Base-by-base conservation (phyloP, 306 rosid species). In the Cucurbita pepo region DNA sequence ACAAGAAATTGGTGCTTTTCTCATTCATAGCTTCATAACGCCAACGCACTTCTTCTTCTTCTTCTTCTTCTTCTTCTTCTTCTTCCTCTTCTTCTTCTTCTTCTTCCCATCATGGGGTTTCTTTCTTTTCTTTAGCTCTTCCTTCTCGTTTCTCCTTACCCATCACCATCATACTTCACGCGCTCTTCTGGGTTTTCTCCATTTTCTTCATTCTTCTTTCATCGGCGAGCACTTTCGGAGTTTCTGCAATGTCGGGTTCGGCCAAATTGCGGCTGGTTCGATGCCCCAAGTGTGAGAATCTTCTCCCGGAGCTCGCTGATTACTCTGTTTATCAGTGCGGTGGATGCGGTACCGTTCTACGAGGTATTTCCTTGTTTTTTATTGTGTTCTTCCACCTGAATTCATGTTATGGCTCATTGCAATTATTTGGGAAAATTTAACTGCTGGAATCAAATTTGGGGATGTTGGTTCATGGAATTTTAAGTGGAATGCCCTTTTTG, bases 271-370 rank as follows among this genome's bases (percentile, higher is more conserved):
- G 96, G 16, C 53, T 95, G 82, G 97, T 89, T 76, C 72, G 90
- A 80, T 95, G 99, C 83, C 99, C 99, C 41, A 91, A 88, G 81
- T 95, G 99, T 70, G 96, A 88, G 82, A 91, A 95, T 83, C 89
- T 95, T 70, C 96, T 95, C 72, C 92, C 96, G 2, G 99, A 91
- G 86, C 90, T 86, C 6, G 85, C 91, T 40, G 91, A 88, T 83
- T 91, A 91, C 79, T 79, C 99, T 77, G 87, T 89, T 51, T 95
- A 91, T 73, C 90, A 85, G 85, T 95, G 99, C 75, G 97, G 96
- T 84, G 99, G 93, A 57, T 95, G 99, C 50, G 90, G 89, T 72
- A 80, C 96, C 77, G 88, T 95, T 79, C 96, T 95, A 73, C 72
- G 89, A 89, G 97, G 99, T 91, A 79, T 25, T 59, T 21, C 57